These are phyloP conservation scores for Laguncularia racemosa DNA, from an alignment of 345 rosid genomes.

Conservation along the genomic window DNA sequence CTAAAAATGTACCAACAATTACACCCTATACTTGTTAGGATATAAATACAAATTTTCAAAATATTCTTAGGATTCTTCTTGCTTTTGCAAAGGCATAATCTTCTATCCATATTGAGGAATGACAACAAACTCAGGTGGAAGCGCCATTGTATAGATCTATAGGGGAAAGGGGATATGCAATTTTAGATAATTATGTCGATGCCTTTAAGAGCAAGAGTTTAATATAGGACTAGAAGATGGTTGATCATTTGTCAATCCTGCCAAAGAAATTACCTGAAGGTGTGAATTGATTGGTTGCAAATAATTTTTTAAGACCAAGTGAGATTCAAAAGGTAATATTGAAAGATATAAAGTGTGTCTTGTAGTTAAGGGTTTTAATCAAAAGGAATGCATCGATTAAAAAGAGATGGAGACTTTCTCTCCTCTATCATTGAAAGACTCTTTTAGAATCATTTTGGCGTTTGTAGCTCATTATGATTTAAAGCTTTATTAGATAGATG, in stretches of 20 bases:
- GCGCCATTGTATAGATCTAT: constrained; percentile 1
- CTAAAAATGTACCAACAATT: no score
- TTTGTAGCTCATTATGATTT: not conserved
- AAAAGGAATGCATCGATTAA: no score
- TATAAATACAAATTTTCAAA: no score
- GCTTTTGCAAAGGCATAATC: not conserved
- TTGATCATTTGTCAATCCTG: no score
- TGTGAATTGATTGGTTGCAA: not conserved
- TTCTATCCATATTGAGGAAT: not conserved
- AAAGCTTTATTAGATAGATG: not conserved
- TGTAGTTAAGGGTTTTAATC: not conserved
- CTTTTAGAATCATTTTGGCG: not conserved
- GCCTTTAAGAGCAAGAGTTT: constrained; percentile 12
- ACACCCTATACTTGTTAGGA: no score
- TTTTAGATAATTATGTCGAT: constrained; percentile 2
- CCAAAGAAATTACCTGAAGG: no score
- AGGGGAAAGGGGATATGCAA: not conserved
- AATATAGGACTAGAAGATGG: not conserved
- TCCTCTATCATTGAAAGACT: not conserved
- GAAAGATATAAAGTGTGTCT: not conserved
- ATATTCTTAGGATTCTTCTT: not conserved
- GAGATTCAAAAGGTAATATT: not conserved
- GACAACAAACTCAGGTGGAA: not conserved
- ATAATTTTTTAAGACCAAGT: not conserved
- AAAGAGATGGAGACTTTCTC: not conserved